Evolutionary conservation across 192 early-diverging fungal species (phyloP), one percentile per base, ranked within the genome.

Genomic region (Umbelopsis isabellina): DNA sequence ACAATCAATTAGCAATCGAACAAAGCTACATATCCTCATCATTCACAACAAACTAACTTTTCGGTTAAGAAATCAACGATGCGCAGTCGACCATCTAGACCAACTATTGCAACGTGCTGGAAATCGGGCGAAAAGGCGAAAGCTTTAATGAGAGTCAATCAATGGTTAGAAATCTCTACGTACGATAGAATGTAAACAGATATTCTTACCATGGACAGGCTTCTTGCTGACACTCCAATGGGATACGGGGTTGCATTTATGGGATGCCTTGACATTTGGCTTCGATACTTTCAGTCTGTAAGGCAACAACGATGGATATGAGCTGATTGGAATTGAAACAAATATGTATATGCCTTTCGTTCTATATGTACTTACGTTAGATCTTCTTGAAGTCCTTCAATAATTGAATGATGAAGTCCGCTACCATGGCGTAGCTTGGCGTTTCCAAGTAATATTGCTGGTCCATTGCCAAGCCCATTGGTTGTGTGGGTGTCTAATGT

Each of bases 111-210:
- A n/a, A 95, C 88, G 73, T 94, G 93, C 52, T 90, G 88, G 30
- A 84, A 83, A 75, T 97, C 94, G 0, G 97, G 96, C 16, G 96
- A 93, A 79, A 97, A 97, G 44, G 92, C 84, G 50, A 92, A 91
- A 8, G 89, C 89, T 87, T 6, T 5, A 5, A 41, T 5, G 55
- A 37, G 22, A 18, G 27, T 30, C 27, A 49, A 52, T 45, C 9
- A 25, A 22, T 35, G 13, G 6, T 65, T 20, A 61, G 13, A 16
- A 3, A 16, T 10, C n/a, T 7, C 2, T 4, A 7, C 46, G 22
- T 68, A 44, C 10, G 46, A 15, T 44, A 46, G 21, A 41, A 0
- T 45, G 16, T 61, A 6, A 72, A 18, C 46, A 12, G 2, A 22
- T 67, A n/a, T 25, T 22, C 44, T 15, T 69, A 70, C 67, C 78